Conservation (phyloP, 1,284 basidiomycete genomes). For the Cryptococcus sp. region DNA sequence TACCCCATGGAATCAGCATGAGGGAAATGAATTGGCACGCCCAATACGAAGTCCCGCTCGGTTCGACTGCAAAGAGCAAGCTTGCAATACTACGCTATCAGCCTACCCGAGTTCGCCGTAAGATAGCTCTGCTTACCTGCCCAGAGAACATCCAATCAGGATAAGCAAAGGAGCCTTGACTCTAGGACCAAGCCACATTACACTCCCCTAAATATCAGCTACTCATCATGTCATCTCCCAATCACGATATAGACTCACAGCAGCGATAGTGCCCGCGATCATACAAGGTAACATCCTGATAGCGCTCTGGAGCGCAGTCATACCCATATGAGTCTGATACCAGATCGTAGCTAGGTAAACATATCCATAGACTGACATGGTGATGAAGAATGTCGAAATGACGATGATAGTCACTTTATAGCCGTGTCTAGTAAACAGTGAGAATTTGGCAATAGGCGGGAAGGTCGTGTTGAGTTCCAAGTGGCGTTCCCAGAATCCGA, state of each 20-base stretch:
- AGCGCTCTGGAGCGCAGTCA: constrained; percentile 20
- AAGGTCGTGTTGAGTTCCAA: constrained; percentile 18
- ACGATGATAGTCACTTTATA: constrained; percentile 10
- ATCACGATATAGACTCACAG: not conserved
- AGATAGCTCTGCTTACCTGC: constrained; percentile 10
- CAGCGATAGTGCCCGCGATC: constrained; percentile 27
- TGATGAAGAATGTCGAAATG: constrained; percentile 1
- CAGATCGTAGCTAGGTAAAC: constrained; percentile 19
- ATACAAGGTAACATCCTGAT: constrained; percentile 24
- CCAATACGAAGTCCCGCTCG: constrained; percentile 29
- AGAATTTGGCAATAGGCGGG: constrained; percentile 23
- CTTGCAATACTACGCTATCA: constrained; percentile 16
- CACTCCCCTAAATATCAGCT: constrained; percentile 2
- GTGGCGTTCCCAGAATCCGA: constrained; percentile 32
- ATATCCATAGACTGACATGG: constrained; percentile 7
- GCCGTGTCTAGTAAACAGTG: constrained; percentile 14
- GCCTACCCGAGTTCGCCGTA: not conserved
- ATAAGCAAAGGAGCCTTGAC: constrained; percentile 25
- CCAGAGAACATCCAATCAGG: constrained; percentile 20
- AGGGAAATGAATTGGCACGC: constrained; percentile 26
- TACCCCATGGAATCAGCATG: constrained; percentile 31
- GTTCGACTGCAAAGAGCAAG: constrained; percentile 30
- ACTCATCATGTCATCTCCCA: not conserved
- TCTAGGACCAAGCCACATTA: constrained; percentile 15
- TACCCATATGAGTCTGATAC: constrained; percentile 25